These are phyloP conservation scores for Podaxis carcinomalis DNA, from an alignment of 768 basidiomycete genomes.

Conservation along the genomic window DNA sequence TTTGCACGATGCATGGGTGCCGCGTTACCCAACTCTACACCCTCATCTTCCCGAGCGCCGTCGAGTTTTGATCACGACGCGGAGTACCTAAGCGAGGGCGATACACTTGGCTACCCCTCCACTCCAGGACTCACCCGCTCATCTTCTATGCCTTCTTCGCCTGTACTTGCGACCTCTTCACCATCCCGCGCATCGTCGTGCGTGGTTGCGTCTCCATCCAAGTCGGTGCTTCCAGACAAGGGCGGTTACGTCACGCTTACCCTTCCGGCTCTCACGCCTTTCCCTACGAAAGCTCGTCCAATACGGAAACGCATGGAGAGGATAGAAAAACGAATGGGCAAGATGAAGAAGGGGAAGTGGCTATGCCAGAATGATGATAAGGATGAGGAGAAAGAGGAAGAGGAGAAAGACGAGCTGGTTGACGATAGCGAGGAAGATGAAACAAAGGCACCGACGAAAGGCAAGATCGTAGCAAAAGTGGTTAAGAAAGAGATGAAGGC, in stretches of 20 bases:
- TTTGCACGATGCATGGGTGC: constrained; percentile 22
- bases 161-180: constrained; percentile 3
- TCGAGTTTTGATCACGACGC: constrained; percentile 17
- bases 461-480: background rate
- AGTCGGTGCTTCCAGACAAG: constrained; percentile 8
- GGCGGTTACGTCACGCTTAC: constrained; percentile 13
- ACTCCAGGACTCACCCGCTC: constrained; percentile 18
- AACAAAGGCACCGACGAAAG: background rate
- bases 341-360: constrained; percentile 28
- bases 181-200: constrained; percentile 5
- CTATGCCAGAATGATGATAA: constrained; percentile 28
- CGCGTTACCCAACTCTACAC: background rate
- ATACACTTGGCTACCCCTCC: constrained; percentile 10
- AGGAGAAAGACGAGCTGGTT: constrained; percentile 16
- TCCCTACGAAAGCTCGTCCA: constrained; percentile 33
- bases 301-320: constrained; percentile 32
- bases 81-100: constrained; percentile 17
- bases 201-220: constrained; percentile 9
- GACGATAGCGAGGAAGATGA: constrained; percentile 12
- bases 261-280: constrained; percentile 28
- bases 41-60: background rate
- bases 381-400: constrained; percentile 21
- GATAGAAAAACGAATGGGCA: constrained; percentile 23
- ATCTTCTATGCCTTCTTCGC: constrained; percentile 12
- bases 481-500: constrained; percentile 8